These are phyloP conservation scores for Sugiyamaella pinicola DNA, from an alignment of 1,139 yeast species.

Conservation along the genomic window DNA sequence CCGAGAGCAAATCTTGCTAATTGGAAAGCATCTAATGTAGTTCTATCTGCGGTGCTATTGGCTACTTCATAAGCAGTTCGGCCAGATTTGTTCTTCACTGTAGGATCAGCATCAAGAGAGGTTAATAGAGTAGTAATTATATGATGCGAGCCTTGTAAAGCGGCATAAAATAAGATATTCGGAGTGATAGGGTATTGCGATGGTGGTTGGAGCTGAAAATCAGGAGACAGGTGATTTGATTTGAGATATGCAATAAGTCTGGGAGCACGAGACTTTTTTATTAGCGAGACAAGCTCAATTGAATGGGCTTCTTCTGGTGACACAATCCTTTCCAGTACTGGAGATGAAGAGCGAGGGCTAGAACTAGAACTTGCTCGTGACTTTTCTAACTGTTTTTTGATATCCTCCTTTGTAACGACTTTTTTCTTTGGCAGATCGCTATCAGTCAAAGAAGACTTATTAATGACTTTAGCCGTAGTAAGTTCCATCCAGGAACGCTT, in stretches of 20 bases:
- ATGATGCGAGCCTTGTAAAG: conserved; percentile 66
- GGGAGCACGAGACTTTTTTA: conserved; percentile 81
- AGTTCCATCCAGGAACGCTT: conserved; percentile 83
- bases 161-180: conserved; percentile 76
- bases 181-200: conserved; percentile 60
- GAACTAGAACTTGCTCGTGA: conserved; percentile 15
- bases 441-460: conserved; percentile 41
- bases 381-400: conserved; percentile 14
- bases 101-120: conserved; percentile 72
- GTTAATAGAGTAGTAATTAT: conserved; percentile 67
- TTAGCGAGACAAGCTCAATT: conserved; percentile 55
- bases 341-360: conserved; percentile 16
- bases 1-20: conserved; percentile 68
- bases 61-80: conserved; percentile 66
- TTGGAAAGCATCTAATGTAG: conserved; percentile 61
- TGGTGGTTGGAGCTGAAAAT: conserved; percentile 59
- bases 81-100: conserved; percentile 53
- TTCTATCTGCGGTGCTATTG: conserved; percentile 43
- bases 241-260: conserved; percentile 63
- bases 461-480: conserved; percentile 54
- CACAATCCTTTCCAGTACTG: conserved; percentile 27
- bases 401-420: conserved; percentile 32
- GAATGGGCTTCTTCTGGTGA: conserved; percentile 52
- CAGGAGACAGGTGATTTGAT: conserved; percentile 55
- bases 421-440: conserved; percentile 45